Base-by-base conservation (phyloP, 106 monocot genomes). In the Xerophyta viscosa region DNA sequence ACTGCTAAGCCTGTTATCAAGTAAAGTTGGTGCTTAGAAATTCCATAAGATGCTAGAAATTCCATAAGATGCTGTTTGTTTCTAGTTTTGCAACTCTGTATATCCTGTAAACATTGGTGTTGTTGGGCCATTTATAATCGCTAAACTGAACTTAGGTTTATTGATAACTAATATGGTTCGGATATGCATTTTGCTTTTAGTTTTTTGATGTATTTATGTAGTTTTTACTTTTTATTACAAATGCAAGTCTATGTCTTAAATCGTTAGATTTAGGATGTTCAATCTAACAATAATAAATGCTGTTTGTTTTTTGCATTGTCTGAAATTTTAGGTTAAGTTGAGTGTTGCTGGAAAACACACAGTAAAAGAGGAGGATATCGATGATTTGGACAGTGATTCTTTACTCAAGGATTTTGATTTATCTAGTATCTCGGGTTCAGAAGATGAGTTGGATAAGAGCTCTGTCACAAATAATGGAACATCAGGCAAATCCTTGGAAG, bases 401-500 rank as follows among this genome's bases (percentile, higher is more conserved):
- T 56, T 65, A 33, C 81, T 82, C 57, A 66, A 90, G 46, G 73
- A 79, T 42, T 64, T 73, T 44, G 96, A 98, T 27, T 60, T 98
- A 57, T 98, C 96, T 27, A 98, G 86, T 46, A 77, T 90, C 59
- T 98, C 96, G 1, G 89, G 82, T 25, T 98, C 96, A 46, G 96
- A 90, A 58, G 89, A 98, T 56, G 94, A 96, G 55, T 58, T 52
- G 48, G 86, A 90, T 53, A 69, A 73, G 26, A 72, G 63, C 1
- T 27, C 64, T n/a, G 25, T 44, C 6, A 27, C 59, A 44, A 48
- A 39, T 7, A 62, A 11, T 10, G 49, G 39, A 21, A 31, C 57
- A 19, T 29, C 58, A 2, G 53, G 27, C 13, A 77, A 70, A 72
- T 63, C 33, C 56, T 76, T 31, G 61, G 83, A 77, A 65, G 57